Evolutionary conservation across 345 rosid species (phyloP).

Genomic region (Melaleuca alternifolia): DNA sequence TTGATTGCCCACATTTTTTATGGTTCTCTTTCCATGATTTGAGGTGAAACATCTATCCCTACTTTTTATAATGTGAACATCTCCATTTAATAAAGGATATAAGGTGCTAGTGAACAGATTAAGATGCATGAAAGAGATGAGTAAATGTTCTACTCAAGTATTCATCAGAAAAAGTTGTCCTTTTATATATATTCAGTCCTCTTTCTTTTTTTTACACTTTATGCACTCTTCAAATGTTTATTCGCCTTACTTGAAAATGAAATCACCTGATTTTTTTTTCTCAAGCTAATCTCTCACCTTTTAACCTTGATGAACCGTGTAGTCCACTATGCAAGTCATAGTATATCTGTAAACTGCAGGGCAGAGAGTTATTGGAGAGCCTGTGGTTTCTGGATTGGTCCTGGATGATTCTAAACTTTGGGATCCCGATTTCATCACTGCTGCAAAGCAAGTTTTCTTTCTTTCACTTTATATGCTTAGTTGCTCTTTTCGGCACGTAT

Average conservation of each 20-base stretch:
- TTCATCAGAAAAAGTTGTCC: background rate
- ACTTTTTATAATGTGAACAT: background rate
- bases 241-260: background rate
- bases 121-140: background rate
- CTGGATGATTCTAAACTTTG: slow-evolving; percentile 86
- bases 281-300: background rate
- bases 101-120: background rate
- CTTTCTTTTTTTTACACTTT: background rate
- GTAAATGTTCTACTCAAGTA: background rate
- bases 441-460: slow-evolving; percentile 55
- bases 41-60: background rate
- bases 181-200: background rate
- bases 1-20: background rate
- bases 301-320: background rate
- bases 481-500: background rate
- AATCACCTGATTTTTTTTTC: background rate
- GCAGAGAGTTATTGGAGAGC: slow-evolving; percentile 90
- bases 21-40: background rate
- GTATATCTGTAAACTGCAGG: slow-evolving; percentile 43
- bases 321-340: background rate
- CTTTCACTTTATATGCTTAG: background rate
- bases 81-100: background rate
- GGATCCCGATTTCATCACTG: slow-evolving; percentile 76
- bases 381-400: slow-evolving; percentile 83
- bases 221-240: background rate